Percentiles rank a stretch among this genome's conserved stretches.
Evolutionary conservation across 202 grass and related monocot genomes (phyloP).

Genomic region (Setaria italica): DNA sequence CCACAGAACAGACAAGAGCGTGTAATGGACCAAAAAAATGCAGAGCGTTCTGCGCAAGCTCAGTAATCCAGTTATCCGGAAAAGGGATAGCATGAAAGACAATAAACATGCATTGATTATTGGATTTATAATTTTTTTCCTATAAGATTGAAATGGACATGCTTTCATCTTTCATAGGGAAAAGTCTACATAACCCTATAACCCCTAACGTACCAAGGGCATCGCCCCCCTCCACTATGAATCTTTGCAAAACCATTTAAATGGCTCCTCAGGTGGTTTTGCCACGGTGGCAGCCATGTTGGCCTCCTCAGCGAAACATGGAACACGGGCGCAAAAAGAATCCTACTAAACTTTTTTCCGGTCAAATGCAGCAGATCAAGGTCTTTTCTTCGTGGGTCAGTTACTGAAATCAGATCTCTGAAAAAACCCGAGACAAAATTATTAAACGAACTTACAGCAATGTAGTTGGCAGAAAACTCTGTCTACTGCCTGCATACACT

Average conservation of each 20-base stretch:
- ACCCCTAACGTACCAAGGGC: no score
- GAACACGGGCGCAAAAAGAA: background rate
- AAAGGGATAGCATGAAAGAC: no score
- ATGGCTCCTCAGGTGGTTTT: no score
- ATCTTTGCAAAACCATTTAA: no score
- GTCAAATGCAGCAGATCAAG: background rate
- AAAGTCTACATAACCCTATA: no score
- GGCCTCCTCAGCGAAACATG: no score
- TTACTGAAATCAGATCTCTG: background rate
- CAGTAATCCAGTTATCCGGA: background rate
- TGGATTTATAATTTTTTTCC: no score
- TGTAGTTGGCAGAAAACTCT: background rate
- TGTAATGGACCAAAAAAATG: background rate
- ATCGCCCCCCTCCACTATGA: no score
- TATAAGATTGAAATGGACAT: no score
- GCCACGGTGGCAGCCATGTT: no score
- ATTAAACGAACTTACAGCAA: conserved; percentile 23
- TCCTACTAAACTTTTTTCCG: background rate
- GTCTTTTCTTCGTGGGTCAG: background rate
- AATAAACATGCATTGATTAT: no score
- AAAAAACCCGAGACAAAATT: background rate
- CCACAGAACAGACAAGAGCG: background rate
- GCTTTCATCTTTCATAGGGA: no score
- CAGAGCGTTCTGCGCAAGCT: background rate
- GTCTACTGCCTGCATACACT: conserved; percentile 17